Percentiles rank a stretch among this genome's conserved stretches.
These are phyloP conservation scores for Globisporangium viniferum DNA, from an alignment of 352 stramenopile genomes.

Conservation along the genomic window DNA sequence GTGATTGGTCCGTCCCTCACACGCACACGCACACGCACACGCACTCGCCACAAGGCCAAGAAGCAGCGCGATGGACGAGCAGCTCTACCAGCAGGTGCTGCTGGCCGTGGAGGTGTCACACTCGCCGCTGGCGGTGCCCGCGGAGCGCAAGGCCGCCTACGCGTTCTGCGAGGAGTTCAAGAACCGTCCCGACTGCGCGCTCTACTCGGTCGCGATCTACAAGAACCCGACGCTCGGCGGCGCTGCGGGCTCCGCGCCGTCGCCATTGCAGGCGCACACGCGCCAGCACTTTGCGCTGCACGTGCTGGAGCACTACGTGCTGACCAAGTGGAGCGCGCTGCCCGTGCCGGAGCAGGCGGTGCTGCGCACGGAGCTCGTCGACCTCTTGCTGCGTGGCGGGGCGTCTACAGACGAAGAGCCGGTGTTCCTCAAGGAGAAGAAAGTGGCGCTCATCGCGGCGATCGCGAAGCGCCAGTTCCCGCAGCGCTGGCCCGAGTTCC, in stretches of 20 bases:
- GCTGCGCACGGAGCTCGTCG: constrained; percentile 56
- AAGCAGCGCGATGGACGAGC: constrained; percentile 44
- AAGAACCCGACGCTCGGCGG: constrained; percentile 36
- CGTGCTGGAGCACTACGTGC: constrained; percentile 67
- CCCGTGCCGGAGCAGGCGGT: constrained; percentile 38
- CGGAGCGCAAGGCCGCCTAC: constrained; percentile 56
- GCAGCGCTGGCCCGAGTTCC: constrained; percentile 72
- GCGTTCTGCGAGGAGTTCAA: constrained; percentile 79
- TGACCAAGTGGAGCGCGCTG: constrained; percentile 53
- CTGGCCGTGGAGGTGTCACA: constrained; percentile 70
- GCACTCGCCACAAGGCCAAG: no score
- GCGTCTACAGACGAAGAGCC: constrained; percentile 32
- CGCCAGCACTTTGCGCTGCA: constrained; percentile 80
- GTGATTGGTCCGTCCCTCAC: no score
- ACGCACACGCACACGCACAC: no score
- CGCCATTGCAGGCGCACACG: constrained; percentile 37
- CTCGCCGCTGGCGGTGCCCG: constrained; percentile 42
- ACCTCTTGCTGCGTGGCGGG: constrained; percentile 34
- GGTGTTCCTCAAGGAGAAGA: constrained; percentile 75
- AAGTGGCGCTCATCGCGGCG: constrained; percentile 63
- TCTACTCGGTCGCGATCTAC: constrained; percentile 75
- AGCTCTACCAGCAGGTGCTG: constrained; percentile 73
- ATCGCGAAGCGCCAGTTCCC: constrained; percentile 81
- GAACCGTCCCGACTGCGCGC: constrained; percentile 54
- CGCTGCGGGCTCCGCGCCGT: not conserved